Evolutionary conservation across 371 early-diverging fungal species (phyloP).

Genomic region (Mortierella sp.): DNA sequence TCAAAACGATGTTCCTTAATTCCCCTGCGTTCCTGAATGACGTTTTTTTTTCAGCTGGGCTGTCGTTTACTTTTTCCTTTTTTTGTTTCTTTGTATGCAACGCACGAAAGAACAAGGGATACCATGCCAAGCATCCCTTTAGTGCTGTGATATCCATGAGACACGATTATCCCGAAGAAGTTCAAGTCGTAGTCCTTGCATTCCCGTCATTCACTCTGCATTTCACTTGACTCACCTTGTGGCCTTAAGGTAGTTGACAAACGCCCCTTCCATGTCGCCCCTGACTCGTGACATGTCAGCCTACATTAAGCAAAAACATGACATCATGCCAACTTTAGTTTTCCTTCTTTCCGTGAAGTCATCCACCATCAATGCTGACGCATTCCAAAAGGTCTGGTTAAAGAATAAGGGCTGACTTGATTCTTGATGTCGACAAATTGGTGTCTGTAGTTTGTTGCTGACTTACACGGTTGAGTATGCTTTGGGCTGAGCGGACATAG

Average conservation of each 20-base stretch:
- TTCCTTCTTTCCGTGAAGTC: too few species aligned
- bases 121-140: too few species aligned
- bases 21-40: not conserved
- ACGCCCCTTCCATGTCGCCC: slow-evolving; percentile 60
- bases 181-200: not conserved
- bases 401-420: too few species aligned
- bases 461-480: slow-evolving; percentile 35
- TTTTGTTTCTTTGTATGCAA: not conserved
- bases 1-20: too few species aligned
- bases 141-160: too few species aligned
- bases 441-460: too few species aligned
- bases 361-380: too few species aligned
- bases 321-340: too few species aligned
- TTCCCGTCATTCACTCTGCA: not conserved
- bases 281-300: slow-evolving; percentile 44
- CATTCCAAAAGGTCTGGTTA: too few species aligned
- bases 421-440: too few species aligned
- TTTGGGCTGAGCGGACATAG: slow-evolving; percentile 46
- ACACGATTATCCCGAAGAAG: too few species aligned
- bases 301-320: slow-evolving; percentile 26
- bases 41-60: not conserved
- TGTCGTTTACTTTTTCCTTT: not conserved
- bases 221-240: slow-evolving; percentile 55
- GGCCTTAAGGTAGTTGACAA: slow-evolving; percentile 59
- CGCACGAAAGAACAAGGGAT: too few species aligned